Percentiles rank a stretch among this genome's conserved stretches.
phyloP scores from a whole-genome alignment of 139 green algal species.

The Eudorina sp. region DNA sequence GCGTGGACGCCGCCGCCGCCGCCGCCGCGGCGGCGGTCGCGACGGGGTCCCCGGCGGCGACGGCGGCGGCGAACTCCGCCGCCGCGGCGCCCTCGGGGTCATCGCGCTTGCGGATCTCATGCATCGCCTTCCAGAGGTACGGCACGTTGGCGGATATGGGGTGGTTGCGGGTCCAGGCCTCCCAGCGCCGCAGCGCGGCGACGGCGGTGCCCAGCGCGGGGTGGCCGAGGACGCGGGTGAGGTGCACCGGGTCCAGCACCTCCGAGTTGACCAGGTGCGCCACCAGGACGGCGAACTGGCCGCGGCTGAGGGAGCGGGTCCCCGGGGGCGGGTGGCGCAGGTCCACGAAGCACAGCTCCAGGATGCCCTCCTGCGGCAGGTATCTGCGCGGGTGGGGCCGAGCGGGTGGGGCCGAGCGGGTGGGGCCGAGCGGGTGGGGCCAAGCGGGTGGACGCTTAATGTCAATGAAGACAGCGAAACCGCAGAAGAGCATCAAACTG shows the following conservation, averaged over 20 bases:
- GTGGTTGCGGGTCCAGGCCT: conserved; percentile 16
- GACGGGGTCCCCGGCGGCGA: not conserved
- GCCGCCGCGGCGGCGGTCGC: not conserved
- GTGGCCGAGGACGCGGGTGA: conserved; percentile 33
- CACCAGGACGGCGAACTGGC: conserved; percentile 60
- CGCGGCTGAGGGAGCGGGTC: conserved; percentile 13
- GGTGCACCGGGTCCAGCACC: conserved; percentile 46
- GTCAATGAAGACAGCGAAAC: no score
- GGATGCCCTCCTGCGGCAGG: conserved; percentile 41
- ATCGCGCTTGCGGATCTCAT: conserved; percentile 4
- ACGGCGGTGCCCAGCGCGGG: conserved; percentile 4
- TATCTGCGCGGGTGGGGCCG: not conserved
- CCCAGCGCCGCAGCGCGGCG: conserved; percentile 13
- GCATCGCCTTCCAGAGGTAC: not conserved
- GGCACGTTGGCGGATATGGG: conserved; percentile 6
- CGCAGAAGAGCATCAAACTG: no score
- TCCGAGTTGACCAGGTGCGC: conserved; percentile 23
- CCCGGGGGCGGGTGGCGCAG: conserved; percentile 51
- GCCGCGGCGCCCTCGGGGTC: not conserved
- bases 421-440: no score
- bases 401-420: no score
- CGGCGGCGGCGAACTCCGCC: not conserved
- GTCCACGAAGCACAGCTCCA: conserved; percentile 68
- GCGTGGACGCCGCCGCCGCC: not conserved
- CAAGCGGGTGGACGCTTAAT: no score